phyloP scores from a whole-genome alignment of 257 asterid species.

The Solanum verrucosum region DNA sequence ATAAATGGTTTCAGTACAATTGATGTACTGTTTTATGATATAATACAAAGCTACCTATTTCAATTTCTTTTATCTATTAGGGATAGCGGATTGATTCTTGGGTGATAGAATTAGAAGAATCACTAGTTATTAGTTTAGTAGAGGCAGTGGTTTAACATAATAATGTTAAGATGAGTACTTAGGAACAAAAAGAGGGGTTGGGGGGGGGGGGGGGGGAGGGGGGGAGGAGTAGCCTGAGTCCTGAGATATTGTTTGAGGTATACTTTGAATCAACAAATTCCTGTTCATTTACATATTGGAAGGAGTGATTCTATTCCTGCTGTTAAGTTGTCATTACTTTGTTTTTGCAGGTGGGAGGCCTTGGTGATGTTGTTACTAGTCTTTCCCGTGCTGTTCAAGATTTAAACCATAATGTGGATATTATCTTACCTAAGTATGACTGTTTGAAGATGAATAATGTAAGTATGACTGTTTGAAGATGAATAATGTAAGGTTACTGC shows the following conservation, averaged over 20 bases:
- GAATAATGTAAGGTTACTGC: constrained; percentile 47
- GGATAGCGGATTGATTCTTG: background rate
- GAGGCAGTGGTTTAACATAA: background rate
- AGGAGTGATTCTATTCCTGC: background rate
- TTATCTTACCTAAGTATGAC: constrained; percentile 89
- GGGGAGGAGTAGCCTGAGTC: background rate
- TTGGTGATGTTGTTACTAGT: constrained; percentile 98
- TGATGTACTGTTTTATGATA: no score
- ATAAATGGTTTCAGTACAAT: no score
- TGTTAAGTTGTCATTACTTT: background rate
- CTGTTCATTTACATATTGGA: background rate
- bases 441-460: constrained; percentile 66
- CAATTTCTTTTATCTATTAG: background rate
- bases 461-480: constrained; percentile 79
- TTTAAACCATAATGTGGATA: constrained; percentile 77
- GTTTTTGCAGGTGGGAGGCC: constrained; percentile 92
- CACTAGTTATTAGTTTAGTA: background rate
- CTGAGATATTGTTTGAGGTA: background rate
- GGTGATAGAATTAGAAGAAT: background rate
- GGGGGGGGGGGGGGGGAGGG: no score
- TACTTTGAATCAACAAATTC: background rate
- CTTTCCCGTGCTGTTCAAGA: constrained; percentile 99
- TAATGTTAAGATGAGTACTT: background rate
- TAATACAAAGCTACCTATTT: no score
- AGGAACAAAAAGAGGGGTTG: background rate